phyloP scores from a whole-genome alignment of 116 monocot genomes.

The Cymodocea nodosa region DNA sequence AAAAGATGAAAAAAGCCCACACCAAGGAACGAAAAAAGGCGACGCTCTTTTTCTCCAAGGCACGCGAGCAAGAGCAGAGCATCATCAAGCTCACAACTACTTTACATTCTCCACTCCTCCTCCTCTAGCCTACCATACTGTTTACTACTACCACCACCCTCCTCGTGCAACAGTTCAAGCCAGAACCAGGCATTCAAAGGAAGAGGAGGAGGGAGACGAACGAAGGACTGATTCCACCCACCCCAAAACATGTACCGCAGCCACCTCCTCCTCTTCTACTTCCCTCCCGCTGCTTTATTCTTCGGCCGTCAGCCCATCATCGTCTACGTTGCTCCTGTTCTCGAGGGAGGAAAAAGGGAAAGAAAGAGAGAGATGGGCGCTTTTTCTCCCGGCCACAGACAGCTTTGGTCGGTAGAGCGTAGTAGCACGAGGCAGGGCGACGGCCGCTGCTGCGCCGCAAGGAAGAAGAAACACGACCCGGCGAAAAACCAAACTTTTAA shows the following conservation, averaged over 20 bases:
- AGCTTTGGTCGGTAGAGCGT: constrained; percentile 4
- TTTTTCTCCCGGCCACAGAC: background rate
- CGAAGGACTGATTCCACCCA: background rate
- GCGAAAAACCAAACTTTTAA: background rate
- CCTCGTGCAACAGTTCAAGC: background rate
- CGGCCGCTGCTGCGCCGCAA: background rate
- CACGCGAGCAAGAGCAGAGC: constrained; percentile 9
- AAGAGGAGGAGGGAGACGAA: background rate
- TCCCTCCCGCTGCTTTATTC: background rate
- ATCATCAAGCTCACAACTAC: background rate
- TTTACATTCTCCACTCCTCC: background rate
- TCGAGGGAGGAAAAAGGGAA: background rate
- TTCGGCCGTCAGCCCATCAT: background rate
- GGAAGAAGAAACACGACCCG: background rate
- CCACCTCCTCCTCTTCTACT: background rate
- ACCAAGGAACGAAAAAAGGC: constrained; percentile 3
- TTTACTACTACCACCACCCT: background rate
- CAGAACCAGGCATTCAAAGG: constrained; percentile 5
- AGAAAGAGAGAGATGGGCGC: too few relatives aligned
- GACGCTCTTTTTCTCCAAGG: constrained; percentile 5
- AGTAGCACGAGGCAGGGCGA: constrained; percentile 2
- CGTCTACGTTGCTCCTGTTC: background rate
- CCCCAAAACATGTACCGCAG: background rate
- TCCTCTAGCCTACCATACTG: too few relatives aligned
- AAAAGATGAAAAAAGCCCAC: background rate